phyloP scores from a whole-genome alignment of 805 yeast genomes.

The Dipodascus albidus region DNA sequence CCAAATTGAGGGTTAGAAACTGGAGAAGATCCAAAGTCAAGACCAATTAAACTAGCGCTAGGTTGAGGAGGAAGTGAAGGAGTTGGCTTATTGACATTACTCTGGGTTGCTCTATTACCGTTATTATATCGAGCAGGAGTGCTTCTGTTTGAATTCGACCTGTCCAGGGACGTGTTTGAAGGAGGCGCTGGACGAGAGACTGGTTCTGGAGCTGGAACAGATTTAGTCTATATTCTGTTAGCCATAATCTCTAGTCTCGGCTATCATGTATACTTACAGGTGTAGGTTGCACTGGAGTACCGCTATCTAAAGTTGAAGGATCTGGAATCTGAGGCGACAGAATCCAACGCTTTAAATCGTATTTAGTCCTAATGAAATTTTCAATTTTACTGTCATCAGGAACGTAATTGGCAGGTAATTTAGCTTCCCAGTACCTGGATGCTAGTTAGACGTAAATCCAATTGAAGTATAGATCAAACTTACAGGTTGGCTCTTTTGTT shows the following conservation, averaged over 20 bases:
- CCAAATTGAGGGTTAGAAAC: constrained; percentile 8
- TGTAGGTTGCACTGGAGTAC: background rate
- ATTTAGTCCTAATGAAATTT: constrained; percentile 84
- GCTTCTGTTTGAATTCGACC: background rate
- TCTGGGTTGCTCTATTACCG: background rate
- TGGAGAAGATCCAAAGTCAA: constrained; percentile 16
- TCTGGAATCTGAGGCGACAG: constrained; percentile 44
- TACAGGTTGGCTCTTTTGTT: constrained; percentile 58
- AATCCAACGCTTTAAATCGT: constrained; percentile 84
- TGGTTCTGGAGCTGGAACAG: constrained; percentile 2
- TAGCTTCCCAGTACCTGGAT: constrained; percentile 62
- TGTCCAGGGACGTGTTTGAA: background rate
- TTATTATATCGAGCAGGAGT: background rate
- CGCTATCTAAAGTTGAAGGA: constrained; percentile 26
- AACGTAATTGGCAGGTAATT: constrained; percentile 53
- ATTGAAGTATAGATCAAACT: constrained; percentile 3
- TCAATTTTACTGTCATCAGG: constrained; percentile 82
- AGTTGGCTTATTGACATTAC: constrained; percentile 1
- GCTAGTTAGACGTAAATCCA: background rate
- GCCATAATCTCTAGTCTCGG: background rate
- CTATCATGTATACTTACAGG: background rate
- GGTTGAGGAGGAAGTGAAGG: background rate
- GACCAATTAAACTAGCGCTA: constrained; percentile 12
- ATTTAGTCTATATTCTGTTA: background rate
- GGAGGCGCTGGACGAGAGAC: background rate